Conservation (phyloP, 345 rosid genomes). For the Boechera stricta region DNA sequence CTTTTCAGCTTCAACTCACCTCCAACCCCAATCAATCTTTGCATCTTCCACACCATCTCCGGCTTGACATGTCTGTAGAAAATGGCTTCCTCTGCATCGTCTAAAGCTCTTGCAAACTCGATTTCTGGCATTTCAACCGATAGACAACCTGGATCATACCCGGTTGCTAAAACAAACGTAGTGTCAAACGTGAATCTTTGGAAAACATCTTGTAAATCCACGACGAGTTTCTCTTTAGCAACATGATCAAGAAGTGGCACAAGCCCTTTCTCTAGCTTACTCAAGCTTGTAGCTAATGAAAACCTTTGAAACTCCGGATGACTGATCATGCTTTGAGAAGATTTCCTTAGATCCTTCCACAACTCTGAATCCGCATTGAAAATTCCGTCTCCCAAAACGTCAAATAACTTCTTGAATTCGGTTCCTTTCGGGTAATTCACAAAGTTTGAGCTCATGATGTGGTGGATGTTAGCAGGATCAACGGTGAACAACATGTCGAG, state of each 20-base stretch:
- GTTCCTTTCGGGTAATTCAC: slow-evolving; percentile 65
- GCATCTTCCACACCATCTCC: slow-evolving; percentile 50
- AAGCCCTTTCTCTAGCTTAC: slow-evolving; percentile 53
- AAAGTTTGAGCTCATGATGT: slow-evolving; percentile 65
- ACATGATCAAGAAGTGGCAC: slow-evolving; percentile 55
- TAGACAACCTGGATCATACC: slow-evolving; percentile 54
- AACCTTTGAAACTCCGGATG: slow-evolving; percentile 43
- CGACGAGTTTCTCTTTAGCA: slow-evolving; percentile 31
- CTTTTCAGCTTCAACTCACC: slow-evolving; percentile 48
- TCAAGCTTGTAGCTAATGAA: slow-evolving; percentile 42
- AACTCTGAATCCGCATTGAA: slow-evolving; percentile 53
- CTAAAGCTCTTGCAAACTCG: slow-evolving; percentile 50
- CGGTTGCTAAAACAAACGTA: slow-evolving; percentile 49
- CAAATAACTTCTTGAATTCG: slow-evolving; percentile 56
- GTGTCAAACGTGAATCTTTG: slow-evolving; percentile 60
- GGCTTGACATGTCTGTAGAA: slow-evolving; percentile 57
- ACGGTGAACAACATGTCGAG: slow-evolving; percentile 49
- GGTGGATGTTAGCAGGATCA: slow-evolving; percentile 64
- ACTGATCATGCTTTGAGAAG: slow-evolving; percentile 44
- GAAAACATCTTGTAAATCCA: slow-evolving; percentile 56
- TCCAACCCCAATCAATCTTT: slow-evolving; percentile 54
- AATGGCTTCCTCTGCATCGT: slow-evolving; percentile 55
- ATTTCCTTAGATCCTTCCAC: slow-evolving; percentile 60
- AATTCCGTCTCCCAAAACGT: slow-evolving; percentile 66
- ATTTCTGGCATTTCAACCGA: slow-evolving; percentile 48